Evolutionary conservation across 768 basidiomycete genomes (phyloP).

Genomic region (Artomyces pyxidatus): DNA sequence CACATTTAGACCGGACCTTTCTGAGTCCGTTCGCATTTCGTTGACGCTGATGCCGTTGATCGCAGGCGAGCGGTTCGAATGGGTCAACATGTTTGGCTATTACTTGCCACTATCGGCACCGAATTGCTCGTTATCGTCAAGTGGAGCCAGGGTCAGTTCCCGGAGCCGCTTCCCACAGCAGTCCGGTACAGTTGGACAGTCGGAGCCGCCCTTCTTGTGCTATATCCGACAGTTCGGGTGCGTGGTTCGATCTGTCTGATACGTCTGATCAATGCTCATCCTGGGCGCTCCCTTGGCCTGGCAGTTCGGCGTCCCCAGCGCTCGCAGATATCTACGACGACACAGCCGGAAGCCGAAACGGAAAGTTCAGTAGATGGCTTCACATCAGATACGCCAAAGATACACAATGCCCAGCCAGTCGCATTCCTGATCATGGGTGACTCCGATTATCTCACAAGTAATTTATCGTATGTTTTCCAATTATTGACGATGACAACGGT

Average conservation of each 20-base stretch:
- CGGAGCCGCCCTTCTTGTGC: conserved; percentile 46
- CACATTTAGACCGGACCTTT: neutral
- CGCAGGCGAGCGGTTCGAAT: conserved; percentile 72
- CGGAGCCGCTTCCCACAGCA: conserved; percentile 47
- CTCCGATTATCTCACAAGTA: too few species aligned
- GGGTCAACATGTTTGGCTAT: conserved; percentile 85
- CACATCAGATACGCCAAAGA: too few species aligned
- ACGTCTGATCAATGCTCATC: conserved; percentile 1
- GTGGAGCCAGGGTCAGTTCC: conserved; percentile 71
- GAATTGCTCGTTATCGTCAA: conserved; percentile 76
- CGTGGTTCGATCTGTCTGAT: conserved; percentile 19
- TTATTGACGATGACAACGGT: too few species aligned
- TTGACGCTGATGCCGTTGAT: neutral
- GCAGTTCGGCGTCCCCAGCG: conserved; percentile 17
- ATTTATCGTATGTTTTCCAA: too few species aligned
- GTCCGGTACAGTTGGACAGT: conserved; percentile 66
- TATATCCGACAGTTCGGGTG: conserved; percentile 67
- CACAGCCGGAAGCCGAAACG: conserved; percentile 3
- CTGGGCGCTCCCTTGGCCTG: conserved; percentile 4
- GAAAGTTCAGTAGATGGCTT: conserved; percentile 10
- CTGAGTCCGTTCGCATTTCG: neutral
- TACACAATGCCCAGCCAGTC: neutral
- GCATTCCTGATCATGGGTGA: neutral
- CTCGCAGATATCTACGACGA: conserved; percentile 13
- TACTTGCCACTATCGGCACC: conserved; percentile 79